Percentiles rank a stretch among this genome's conserved stretches.
Conservation (phyloP, 2,329 filamentous ascomycete species). For the Trichoderma breve region DNA sequence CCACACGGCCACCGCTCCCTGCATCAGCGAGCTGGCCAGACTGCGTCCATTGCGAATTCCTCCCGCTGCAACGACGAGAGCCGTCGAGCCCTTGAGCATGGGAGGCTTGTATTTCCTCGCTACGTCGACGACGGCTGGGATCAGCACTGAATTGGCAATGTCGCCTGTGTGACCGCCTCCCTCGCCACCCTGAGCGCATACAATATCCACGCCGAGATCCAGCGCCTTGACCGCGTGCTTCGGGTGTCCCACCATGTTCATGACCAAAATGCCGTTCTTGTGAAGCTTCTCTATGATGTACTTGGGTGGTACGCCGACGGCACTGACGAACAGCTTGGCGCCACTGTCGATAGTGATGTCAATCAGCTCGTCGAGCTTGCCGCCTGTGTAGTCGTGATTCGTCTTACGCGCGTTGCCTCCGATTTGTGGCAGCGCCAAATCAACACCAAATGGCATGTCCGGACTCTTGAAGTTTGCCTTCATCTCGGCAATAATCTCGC, state of each 20-base stretch:
- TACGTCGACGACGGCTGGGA: slow-evolving; percentile 84
- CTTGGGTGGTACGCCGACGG: slow-evolving; percentile 80
- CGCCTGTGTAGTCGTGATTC: slow-evolving; percentile 93
- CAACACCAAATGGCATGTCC: slow-evolving; percentile 80
- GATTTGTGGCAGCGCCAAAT: slow-evolving; percentile 86
- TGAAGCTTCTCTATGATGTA: slow-evolving; percentile 75
- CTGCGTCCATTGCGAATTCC: slow-evolving; percentile 81
- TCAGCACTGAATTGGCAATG: slow-evolving; percentile 79
- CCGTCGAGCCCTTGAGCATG: slow-evolving; percentile 64
- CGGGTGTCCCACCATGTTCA: slow-evolving; percentile 97
- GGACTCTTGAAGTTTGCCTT: slow-evolving; percentile 69
- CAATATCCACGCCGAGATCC: slow-evolving; percentile 80
- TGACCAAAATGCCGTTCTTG: slow-evolving; percentile 74
- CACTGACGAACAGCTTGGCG: slow-evolving; percentile 81
- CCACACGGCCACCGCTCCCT: slow-evolving; percentile 87
- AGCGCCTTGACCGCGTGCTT: slow-evolving; percentile 89
- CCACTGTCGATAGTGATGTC: slow-evolving; percentile 81
- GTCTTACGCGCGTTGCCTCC: slow-evolving; percentile 82
- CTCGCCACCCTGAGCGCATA: slow-evolving; percentile 90
- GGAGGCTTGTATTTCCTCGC: slow-evolving; percentile 69
- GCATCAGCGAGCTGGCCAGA: slow-evolving; percentile 78
- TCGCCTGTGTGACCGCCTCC: slow-evolving; percentile 92
- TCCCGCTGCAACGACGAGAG: slow-evolving; percentile 84
- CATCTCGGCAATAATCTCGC: slow-evolving; percentile 79
- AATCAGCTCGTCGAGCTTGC: slow-evolving; percentile 82